These are phyloP conservation scores for Colletotrichum sansevieriae DNA, from an alignment of 2,329 filamentous ascomycete species.

Conservation along the genomic window DNA sequence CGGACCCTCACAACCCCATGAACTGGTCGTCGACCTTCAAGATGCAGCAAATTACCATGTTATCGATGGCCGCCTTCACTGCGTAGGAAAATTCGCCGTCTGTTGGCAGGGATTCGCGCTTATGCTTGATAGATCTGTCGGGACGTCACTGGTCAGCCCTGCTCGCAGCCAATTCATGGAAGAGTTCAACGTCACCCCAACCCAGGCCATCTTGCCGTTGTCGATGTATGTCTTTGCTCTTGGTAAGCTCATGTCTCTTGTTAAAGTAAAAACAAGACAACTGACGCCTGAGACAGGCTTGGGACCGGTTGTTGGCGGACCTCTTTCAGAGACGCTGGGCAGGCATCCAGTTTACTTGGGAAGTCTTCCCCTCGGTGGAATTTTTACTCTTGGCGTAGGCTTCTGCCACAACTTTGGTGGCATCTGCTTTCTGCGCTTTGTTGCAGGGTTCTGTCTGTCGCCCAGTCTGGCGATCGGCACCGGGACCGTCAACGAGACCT, in stretches of 20 bases:
- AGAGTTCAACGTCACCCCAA: slow-evolving; percentile 67
- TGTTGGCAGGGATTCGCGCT: not conserved
- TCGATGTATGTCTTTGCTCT: slow-evolving; percentile 72
- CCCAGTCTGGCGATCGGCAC: slow-evolving; percentile 63
- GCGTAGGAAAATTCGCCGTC: slow-evolving; percentile 49
- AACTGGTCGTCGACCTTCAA: slow-evolving; percentile 64
- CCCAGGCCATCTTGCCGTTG: slow-evolving; percentile 69
- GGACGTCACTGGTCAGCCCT: slow-evolving; percentile 66
- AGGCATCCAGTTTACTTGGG: slow-evolving; percentile 65
- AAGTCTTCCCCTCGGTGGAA: slow-evolving; percentile 59
- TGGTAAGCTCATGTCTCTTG: too few relatives aligned
- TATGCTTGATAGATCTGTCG: slow-evolving; percentile 60
- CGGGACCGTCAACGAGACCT: slow-evolving; percentile 65
- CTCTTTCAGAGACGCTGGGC: slow-evolving; percentile 70
- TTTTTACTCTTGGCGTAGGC: slow-evolving; percentile 69
- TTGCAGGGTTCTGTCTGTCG: slow-evolving; percentile 65
- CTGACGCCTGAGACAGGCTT: slow-evolving; percentile 51
- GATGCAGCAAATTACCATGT: slow-evolving; percentile 53
- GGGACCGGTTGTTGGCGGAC: slow-evolving; percentile 71
- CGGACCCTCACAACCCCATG: slow-evolving; percentile 60
- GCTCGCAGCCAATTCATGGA: slow-evolving; percentile 59
- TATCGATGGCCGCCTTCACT: slow-evolving; percentile 55
- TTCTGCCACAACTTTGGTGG: slow-evolving; percentile 63
- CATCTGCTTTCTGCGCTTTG: slow-evolving; percentile 67
- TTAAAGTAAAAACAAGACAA: too few relatives aligned